A percentile compares a stretch with the other conserved stretches of the same genome.
phyloP scores from a whole-genome alignment of 2,329 filamentous ascomycete genomes.

The Cordyceps javanica region DNA sequence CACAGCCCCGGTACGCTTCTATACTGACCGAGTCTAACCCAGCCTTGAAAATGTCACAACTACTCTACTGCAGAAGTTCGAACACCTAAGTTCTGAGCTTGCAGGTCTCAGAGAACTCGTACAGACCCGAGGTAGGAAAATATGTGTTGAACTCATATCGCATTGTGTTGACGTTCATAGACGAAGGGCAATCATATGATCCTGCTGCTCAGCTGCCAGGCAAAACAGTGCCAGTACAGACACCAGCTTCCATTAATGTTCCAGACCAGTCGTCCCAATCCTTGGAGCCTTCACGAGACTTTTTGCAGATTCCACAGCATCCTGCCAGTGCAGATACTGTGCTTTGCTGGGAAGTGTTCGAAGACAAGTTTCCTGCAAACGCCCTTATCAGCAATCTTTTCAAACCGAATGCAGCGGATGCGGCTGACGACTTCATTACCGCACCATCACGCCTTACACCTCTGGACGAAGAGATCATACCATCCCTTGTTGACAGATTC shows the following conservation, averaged over 20 bases:
- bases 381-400: slow-evolving; percentile 16
- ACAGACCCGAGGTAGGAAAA: slow-evolving; percentile 1
- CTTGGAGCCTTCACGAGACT: slow-evolving; percentile 16
- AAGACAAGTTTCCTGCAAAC: slow-evolving; percentile 15
- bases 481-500: slow-evolving; percentile 20
- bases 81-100: slow-evolving; percentile 15
- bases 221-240: background rate
- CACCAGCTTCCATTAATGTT: background rate
- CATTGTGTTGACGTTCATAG: background rate
- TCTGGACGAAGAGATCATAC: slow-evolving; percentile 20
- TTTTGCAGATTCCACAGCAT: slow-evolving; percentile 18
- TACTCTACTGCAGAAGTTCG: slow-evolving; percentile 16
- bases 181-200: background rate
- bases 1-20: background rate
- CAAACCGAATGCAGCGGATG: slow-evolving; percentile 7
- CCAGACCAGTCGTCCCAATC: background rate
- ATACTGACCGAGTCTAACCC: background rate
- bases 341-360: slow-evolving; percentile 17
- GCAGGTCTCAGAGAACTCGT: slow-evolving; percentile 11
- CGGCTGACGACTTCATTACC: slow-evolving; percentile 6
- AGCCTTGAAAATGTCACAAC: slow-evolving; percentile 17
- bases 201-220: background rate
- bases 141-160: no score
- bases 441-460: slow-evolving; percentile 11
- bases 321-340: slow-evolving; percentile 18